Evolutionary conservation across 176 grass and related monocot species (phyloP).

Genomic region (Cenchrus americanus): DNA sequence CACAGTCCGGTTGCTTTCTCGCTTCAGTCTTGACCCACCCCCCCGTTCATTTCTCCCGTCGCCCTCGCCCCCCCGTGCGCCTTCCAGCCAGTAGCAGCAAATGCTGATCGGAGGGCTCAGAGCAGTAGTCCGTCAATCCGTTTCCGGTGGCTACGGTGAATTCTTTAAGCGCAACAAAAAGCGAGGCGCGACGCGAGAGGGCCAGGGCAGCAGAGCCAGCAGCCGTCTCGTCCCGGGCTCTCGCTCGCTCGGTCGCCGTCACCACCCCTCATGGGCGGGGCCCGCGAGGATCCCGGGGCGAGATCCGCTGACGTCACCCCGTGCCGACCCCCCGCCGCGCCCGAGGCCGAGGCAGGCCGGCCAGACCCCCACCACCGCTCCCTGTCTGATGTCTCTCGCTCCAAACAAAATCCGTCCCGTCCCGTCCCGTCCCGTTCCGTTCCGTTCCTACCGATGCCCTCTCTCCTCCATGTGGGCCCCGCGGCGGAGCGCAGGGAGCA

Average conservation of each 20-base stretch:
- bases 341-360: too few species aligned
- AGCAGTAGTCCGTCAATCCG: neutral
- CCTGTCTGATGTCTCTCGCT: neutral
- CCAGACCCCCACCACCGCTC: neutral
- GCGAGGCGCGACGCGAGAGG: too few species aligned
- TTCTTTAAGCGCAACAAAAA: neutral
- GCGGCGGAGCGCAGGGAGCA: neutral
- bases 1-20: neutral
- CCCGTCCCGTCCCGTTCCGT: too few species aligned
- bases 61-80: too few species aligned
- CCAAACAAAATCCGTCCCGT: neutral
- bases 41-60: neutral
- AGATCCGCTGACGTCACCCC: slow-evolving; percentile 80
- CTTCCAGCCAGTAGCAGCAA: too few species aligned
- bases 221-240: neutral
- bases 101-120: neutral
- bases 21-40: neutral
- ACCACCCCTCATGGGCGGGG: slow-evolving; percentile 42
- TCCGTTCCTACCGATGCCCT: neutral
- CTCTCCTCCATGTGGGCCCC: neutral
- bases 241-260: neutral
- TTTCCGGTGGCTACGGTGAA: neutral
- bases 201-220: too few species aligned
- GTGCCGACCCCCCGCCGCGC: neutral
- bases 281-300: slow-evolving; percentile 42